Evolutionary conservation across 306 rosid species (phyloP).

Genomic region (Canavalia gladiata): DNA sequence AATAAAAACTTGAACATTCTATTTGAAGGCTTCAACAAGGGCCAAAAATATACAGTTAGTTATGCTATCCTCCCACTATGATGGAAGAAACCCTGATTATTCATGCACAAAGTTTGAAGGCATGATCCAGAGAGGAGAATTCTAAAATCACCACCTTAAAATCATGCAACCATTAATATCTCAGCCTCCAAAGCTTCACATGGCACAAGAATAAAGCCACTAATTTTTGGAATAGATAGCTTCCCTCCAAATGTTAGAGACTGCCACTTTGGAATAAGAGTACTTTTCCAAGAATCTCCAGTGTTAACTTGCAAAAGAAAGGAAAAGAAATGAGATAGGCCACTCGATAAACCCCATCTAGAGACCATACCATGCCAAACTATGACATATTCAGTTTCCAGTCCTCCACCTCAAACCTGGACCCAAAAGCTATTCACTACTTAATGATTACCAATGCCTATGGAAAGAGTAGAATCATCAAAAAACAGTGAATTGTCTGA

Average conservation of each 20-base stretch:
- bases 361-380: slow-evolving; percentile 11
- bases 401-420: slow-evolving; percentile 3
- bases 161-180: slow-evolving; percentile 13
- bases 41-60: not conserved
- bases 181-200: slow-evolving; percentile 5
- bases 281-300: slow-evolving; percentile 3
- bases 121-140: not conserved
- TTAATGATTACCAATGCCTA: not conserved
- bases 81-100: slow-evolving; percentile 9
- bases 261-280: not conserved
- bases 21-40: not conserved
- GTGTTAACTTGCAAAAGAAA: not conserved
- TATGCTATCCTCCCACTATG: not conserved
- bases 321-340: not conserved
- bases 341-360: not conserved
- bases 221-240: not conserved
- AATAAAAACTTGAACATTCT: slow-evolving; percentile 3
- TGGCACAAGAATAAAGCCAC: not conserved
- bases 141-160: slow-evolving; percentile 21
- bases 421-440: not conserved
- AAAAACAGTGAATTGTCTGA: not conserved
- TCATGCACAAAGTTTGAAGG: slow-evolving; percentile 1
- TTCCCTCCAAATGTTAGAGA: slow-evolving; percentile 15
- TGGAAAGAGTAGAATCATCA: not conserved
- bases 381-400: not conserved